Evolutionary conservation across 2,329 filamentous ascomycete species (phyloP).

Genomic region (Aspergillus terreus): DNA sequence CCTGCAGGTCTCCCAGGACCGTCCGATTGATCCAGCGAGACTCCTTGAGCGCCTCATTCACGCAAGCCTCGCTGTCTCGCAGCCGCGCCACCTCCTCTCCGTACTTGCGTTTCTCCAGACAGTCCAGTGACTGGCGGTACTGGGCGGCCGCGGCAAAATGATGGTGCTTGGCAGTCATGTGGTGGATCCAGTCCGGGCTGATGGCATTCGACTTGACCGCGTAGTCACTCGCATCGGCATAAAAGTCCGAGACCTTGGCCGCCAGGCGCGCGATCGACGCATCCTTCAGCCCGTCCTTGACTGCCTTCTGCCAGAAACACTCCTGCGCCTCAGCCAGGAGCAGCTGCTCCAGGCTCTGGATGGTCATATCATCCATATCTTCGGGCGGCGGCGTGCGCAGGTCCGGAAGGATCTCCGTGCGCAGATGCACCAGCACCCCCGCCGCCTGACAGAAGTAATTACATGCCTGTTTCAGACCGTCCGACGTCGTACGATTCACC

Average conservation of each 20-base stretch:
- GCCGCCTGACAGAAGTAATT: slow-evolving; percentile 87
- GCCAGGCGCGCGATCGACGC: slow-evolving; percentile 87
- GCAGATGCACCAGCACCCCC: slow-evolving; percentile 76
- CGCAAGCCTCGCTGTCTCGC: slow-evolving; percentile 75
- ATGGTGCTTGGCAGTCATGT: slow-evolving; percentile 94
- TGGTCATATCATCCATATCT: slow-evolving; percentile 87
- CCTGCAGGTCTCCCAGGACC: slow-evolving; percentile 77
- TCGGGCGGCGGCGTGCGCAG: slow-evolving; percentile 81
- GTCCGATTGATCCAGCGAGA: slow-evolving; percentile 74
- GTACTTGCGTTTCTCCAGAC: slow-evolving; percentile 88
- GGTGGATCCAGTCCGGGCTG: slow-evolving; percentile 94
- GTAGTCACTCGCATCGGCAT: slow-evolving; percentile 76
- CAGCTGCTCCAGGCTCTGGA: slow-evolving; percentile 78
- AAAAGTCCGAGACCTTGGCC: slow-evolving; percentile 86
- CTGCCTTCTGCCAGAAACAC: slow-evolving; percentile 97
- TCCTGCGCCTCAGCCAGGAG: slow-evolving; percentile 92
- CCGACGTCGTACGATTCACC: slow-evolving; percentile 70
- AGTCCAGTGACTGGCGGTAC: slow-evolving; percentile 85
- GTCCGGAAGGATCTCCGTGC: slow-evolving; percentile 73
- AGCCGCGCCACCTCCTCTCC: slow-evolving; percentile 91
- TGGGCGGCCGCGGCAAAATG: slow-evolving; percentile 96
- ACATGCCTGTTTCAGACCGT: slow-evolving; percentile 82
- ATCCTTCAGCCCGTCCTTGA: slow-evolving; percentile 90
- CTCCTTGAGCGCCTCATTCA: slow-evolving; percentile 83
- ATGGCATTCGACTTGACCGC: slow-evolving; percentile 86